Percentiles rank a stretch among this genome's conserved stretches.
Evolutionary conservation across 2,329 filamentous ascomycete species (phyloP).

Genomic region (Talaromyces sp.): DNA sequence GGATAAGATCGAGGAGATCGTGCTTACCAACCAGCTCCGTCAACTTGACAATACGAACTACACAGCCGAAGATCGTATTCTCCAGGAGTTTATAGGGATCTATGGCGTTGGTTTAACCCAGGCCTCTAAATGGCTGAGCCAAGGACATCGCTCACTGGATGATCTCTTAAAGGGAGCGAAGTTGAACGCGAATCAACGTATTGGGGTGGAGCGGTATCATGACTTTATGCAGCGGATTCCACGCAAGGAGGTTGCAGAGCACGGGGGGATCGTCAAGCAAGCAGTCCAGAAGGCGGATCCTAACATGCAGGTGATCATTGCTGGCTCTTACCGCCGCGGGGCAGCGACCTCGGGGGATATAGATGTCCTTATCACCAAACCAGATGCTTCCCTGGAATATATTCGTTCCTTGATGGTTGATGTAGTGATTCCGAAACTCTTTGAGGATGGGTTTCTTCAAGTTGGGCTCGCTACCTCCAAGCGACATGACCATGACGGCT

Average conservation of each 20-base stretch:
- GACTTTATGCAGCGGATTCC: constrained; percentile 81
- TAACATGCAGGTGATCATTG: constrained; percentile 69
- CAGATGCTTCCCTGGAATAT: constrained; percentile 58
- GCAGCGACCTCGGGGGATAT: constrained; percentile 76
- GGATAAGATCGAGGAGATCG: constrained; percentile 87
- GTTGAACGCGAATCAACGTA: constrained; percentile 68
- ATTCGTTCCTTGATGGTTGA: constrained; percentile 66
- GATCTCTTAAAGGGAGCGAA: constrained; percentile 66
- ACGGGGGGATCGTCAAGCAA: constrained; percentile 66
- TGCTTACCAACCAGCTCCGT: constrained; percentile 69
- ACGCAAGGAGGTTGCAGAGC: constrained; percentile 70
- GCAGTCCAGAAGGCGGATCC: constrained; percentile 64
- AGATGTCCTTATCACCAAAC: constrained; percentile 79
- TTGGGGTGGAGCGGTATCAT: constrained; percentile 78
- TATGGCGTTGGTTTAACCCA: constrained; percentile 75
- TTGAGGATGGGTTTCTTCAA: constrained; percentile 66
- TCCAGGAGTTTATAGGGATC: constrained; percentile 73
- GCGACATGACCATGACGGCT: constrained; percentile 56
- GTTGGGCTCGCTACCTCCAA: constrained; percentile 64
- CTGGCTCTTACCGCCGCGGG: constrained; percentile 84
- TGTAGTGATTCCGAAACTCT: constrained; percentile 65
- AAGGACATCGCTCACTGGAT: constrained; percentile 73
- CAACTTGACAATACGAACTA: constrained; percentile 70
- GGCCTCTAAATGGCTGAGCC: constrained; percentile 74
- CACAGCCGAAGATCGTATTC: constrained; percentile 66